Percentiles rank a stretch among this genome's conserved stretches.
Conservation (phyloP, 139 green algal species). For the Auxenochlorella pyrenoidosa region DNA sequence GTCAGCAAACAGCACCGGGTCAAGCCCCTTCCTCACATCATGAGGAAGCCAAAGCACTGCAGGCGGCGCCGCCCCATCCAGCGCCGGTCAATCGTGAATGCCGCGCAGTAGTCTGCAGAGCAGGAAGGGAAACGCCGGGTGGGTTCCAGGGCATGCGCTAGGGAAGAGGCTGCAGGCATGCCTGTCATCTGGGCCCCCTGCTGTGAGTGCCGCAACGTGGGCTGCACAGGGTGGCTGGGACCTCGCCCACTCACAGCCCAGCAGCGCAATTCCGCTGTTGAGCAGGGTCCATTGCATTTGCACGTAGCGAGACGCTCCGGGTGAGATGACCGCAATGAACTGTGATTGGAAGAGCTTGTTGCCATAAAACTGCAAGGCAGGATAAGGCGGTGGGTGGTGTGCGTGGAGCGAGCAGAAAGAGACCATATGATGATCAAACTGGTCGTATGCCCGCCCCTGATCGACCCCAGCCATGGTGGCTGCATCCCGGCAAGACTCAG, state of each 20-base stretch:
- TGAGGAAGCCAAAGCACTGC: slow-evolving; percentile 67
- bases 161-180: too few relatives aligned
- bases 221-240: neutral
- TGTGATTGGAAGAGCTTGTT: slow-evolving; percentile 80
- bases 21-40: slow-evolving; percentile 47
- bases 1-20: neutral
- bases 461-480: too few relatives aligned
- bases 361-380: slow-evolving; percentile 61
- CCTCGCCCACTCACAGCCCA: slow-evolving; percentile 36
- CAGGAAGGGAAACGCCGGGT: neutral
- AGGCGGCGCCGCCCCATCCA: slow-evolving; percentile 65
- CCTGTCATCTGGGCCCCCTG: too few relatives aligned
- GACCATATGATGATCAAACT: too few relatives aligned
- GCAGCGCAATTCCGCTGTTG: slow-evolving; percentile 72
- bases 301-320: slow-evolving; percentile 51
- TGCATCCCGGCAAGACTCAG: too few relatives aligned
- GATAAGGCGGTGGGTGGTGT: neutral
- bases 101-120: slow-evolving; percentile 70
- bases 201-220: too few relatives aligned
- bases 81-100: slow-evolving; percentile 68
- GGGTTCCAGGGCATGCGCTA: neutral
- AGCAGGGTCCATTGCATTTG: slow-evolving; percentile 79
- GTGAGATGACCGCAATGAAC: slow-evolving; percentile 58
- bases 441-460: too few relatives aligned
- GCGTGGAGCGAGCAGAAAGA: neutral